A percentile compares a stretch with the other conserved stretches of the same genome.
Conservation (phyloP, 2,329 filamentous ascomycete genomes). For the Claviceps purpurea region DNA sequence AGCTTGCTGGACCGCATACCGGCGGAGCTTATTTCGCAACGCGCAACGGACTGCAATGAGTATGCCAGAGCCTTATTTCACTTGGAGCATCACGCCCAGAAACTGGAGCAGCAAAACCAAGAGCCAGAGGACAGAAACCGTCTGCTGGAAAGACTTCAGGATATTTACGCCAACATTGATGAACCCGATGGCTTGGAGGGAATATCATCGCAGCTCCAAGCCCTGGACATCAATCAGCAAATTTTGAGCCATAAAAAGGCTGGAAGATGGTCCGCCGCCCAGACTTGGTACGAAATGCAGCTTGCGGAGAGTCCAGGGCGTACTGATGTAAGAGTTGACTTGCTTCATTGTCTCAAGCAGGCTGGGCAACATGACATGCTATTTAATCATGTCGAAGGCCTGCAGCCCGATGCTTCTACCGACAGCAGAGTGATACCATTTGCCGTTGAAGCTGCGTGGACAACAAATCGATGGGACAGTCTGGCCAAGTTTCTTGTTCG, state of each 20-base stretch:
- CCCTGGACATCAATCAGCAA: slow-evolving; percentile 86
- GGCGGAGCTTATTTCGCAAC: slow-evolving; percentile 57
- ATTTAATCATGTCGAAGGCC: slow-evolving; percentile 72
- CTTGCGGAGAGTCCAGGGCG: slow-evolving; percentile 68
- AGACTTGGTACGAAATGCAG: slow-evolving; percentile 94
- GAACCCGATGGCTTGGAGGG: slow-evolving; percentile 95
- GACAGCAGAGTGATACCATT: slow-evolving; percentile 61
- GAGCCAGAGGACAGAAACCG: slow-evolving; percentile 43
- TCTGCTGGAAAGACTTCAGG: slow-evolving; percentile 67
- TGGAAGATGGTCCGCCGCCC: slow-evolving; percentile 84
- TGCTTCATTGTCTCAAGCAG: slow-evolving; percentile 80
- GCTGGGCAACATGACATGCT: slow-evolving; percentile 90
- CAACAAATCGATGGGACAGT: slow-evolving; percentile 67
- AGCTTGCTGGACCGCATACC: slow-evolving; percentile 51
- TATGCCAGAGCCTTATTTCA: slow-evolving; percentile 88
- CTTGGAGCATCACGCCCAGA: slow-evolving; percentile 75
- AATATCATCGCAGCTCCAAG: slow-evolving; percentile 73
- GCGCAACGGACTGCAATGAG: slow-evolving; percentile 87
- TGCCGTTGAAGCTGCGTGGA: slow-evolving; percentile 85
- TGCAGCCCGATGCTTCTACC: slow-evolving; percentile 40
- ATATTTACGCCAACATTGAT: slow-evolving; percentile 94
- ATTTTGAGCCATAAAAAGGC: slow-evolving; percentile 86
- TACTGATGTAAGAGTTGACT: slow-evolving; percentile 63
- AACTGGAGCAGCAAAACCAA: slow-evolving; percentile 30
- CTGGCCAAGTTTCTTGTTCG: slow-evolving; percentile 52